These are phyloP conservation scores for Suhomyces faveliae DNA, from an alignment of 805 yeast genomes.

Conservation along the genomic window DNA sequence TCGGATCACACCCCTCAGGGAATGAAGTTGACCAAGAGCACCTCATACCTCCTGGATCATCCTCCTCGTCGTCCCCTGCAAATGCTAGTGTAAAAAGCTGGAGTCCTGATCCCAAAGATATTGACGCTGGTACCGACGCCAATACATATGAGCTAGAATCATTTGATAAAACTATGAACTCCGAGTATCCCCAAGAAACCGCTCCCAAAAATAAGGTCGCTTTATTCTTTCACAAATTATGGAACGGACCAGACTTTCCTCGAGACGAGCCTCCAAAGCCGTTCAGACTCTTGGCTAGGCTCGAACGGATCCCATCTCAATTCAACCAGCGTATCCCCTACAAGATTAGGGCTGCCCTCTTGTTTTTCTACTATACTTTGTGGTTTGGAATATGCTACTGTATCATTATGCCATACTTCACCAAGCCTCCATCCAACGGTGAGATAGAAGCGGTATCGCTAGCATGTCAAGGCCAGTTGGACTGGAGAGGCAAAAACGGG, in stretches of 20 bases:
- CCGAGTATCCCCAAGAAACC: neutral
- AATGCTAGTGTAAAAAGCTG: neutral
- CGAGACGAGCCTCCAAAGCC: conserved; percentile 12
- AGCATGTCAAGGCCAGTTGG: conserved; percentile 46
- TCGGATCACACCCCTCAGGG: neutral
- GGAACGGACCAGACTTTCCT: conserved; percentile 54
- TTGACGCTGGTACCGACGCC: neutral
- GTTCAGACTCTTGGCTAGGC: conserved; percentile 13
- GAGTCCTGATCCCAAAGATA: neutral
- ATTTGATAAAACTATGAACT: neutral
- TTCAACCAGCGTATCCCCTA: conserved; percentile 28
- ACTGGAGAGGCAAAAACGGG: conserved; percentile 75
- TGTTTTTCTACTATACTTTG: conserved; percentile 40
- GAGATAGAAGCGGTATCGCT: conserved; percentile 31
- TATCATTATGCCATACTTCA: conserved; percentile 45
- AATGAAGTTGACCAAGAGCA: neutral
- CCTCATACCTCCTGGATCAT: neutral
- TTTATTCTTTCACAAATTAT: conserved; percentile 30
- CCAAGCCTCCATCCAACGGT: conserved; percentile 23
- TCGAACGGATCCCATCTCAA: conserved; percentile 46
- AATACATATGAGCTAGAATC: neutral
- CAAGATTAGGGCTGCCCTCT: conserved; percentile 25
- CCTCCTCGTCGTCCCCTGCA: neutral
- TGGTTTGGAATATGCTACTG: conserved; percentile 46
- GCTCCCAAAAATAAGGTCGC: neutral